Evolutionary conservation across 108 stramenopile genomes (phyloP).

Genomic region (Cylindrotheca fusiformis): DNA sequence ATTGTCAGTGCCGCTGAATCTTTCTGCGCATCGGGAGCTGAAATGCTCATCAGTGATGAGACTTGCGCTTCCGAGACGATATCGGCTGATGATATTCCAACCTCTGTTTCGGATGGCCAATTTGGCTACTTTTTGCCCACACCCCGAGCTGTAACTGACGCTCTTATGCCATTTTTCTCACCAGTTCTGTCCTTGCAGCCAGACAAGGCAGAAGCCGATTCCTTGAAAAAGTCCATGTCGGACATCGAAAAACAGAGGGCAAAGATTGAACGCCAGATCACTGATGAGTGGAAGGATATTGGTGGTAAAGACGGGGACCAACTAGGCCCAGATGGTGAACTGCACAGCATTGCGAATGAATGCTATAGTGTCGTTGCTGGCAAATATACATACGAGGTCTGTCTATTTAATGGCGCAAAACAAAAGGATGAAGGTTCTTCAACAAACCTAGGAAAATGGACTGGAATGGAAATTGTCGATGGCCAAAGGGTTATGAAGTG

Average conservation of each 20-base stretch:
- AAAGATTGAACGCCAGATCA: constrained; percentile 24
- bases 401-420: constrained; percentile 58
- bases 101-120: constrained; percentile 55
- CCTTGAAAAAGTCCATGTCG: constrained; percentile 14
- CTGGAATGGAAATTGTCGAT: constrained; percentile 31
- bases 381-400: constrained; percentile 82
- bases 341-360: constrained; percentile 48
- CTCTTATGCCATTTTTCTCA: constrained; percentile 30
- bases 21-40: constrained; percentile 31
- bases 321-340: constrained; percentile 65
- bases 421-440: constrained; percentile 60
- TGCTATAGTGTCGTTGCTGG: constrained; percentile 62
- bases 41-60: not conserved
- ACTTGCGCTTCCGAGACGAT: not conserved
- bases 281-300: constrained; percentile 40
- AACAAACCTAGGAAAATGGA: constrained; percentile 60
- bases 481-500: constrained; percentile 55
- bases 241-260: constrained; percentile 16
- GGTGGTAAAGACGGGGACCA: constrained; percentile 39
- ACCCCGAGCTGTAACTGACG: constrained; percentile 40
- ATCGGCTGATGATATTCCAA: constrained; percentile 11
- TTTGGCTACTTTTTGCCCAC: constrained; percentile 43
- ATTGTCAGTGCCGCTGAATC: constrained; percentile 36
- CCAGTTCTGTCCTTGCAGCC: constrained; percentile 20
- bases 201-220: constrained; percentile 7